Evolutionary conservation across 2,329 filamentous ascomycete species (phyloP).

Genomic region (Nothopassalora personata): DNA sequence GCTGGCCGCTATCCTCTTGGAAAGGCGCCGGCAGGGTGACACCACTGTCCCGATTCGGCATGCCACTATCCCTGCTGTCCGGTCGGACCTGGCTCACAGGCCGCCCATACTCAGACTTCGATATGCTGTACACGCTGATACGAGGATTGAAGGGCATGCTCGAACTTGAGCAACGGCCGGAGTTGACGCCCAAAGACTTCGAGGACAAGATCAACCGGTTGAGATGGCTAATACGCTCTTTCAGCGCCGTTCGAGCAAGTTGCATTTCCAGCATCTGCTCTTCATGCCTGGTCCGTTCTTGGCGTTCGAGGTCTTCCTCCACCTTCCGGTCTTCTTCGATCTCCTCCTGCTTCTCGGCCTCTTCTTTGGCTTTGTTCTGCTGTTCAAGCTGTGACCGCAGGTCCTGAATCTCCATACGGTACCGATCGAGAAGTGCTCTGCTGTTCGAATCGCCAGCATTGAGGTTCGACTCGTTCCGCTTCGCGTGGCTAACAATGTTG

Average conservation of each 20-base stretch:
- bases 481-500: conserved; percentile 94
- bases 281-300: conserved; percentile 67
- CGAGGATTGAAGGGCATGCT: conserved; percentile 38
- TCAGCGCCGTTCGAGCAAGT: conserved; percentile 86
- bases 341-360: conserved; percentile 43
- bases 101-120: conserved; percentile 29
- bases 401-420: conserved; percentile 86
- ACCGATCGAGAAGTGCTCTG: conserved; percentile 82
- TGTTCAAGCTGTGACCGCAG: conserved; percentile 73
- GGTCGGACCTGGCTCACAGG: conserved; percentile 26
- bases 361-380: conserved; percentile 64
- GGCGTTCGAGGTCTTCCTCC: conserved; percentile 67
- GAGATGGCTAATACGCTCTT: conserved; percentile 94
- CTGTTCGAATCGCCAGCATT: conserved; percentile 77
- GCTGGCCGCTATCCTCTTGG: conserved; percentile 24
- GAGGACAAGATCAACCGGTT: conserved; percentile 93
- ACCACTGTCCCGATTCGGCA: conserved; percentile 23
- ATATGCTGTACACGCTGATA: conserved; percentile 34
- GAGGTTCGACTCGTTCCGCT: conserved; percentile 78
- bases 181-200: conserved; percentile 92
- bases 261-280: conserved; percentile 99
- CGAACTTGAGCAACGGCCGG: conserved; percentile 54
- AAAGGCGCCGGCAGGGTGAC: conserved; percentile 34
- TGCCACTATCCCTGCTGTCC: conserved; percentile 23
- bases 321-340: conserved; percentile 62